Base-by-base conservation (phyloP, 352 stramenopile genomes). In the Pythium sp. region DNA sequence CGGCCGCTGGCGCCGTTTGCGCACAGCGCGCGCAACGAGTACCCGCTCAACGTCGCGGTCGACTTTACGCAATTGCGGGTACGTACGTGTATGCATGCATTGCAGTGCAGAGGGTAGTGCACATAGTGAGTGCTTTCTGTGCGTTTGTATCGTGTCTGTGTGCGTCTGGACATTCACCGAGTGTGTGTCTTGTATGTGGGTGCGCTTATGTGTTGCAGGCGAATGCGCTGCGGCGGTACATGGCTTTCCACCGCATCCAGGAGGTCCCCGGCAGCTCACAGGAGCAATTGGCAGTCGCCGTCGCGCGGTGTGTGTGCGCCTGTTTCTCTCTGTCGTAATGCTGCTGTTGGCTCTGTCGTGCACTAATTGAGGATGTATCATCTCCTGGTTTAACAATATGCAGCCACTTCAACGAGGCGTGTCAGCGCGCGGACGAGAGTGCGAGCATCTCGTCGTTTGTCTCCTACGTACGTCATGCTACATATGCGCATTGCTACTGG, bases 51-150 rank as follows among this genome's bases (percentile, higher is more conserved):
- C 64, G 74, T 90, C 55, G 73, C 75, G 22, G 82, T 91, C 47
- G 85, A 91, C 75, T 93, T 93, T 56, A 91, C 82, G 56, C 73
- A 80, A 71, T 72, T 93, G 67, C 76, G 68, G 70, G 85, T 93
- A 63, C 65, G 76, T 24, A 7, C 61, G 18, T 20, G 24, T 58
- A n/a, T 18, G 20, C 12, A 6, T 66, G 41, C 41, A 22, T 46
- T 46, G 38, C 38, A 49, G 14, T 3, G 15, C 20, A 15, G 41
- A 15, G 41, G 15, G n/a, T 12, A 15, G 8, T 38, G 28, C 26
- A 41, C 14, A 59, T 46, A 24, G 3, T 32, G 30, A 32, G 30
- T 32, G 30, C n/a, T 22, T 0, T 32, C 11, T 69, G 26, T 11
- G 38, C 57, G 22, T 58, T 24, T 34, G 20, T n/a, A 22, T 5